Conservation (phyloP, 2,329 filamentous ascomycete species). For the Phialophora chinensis region DNA sequence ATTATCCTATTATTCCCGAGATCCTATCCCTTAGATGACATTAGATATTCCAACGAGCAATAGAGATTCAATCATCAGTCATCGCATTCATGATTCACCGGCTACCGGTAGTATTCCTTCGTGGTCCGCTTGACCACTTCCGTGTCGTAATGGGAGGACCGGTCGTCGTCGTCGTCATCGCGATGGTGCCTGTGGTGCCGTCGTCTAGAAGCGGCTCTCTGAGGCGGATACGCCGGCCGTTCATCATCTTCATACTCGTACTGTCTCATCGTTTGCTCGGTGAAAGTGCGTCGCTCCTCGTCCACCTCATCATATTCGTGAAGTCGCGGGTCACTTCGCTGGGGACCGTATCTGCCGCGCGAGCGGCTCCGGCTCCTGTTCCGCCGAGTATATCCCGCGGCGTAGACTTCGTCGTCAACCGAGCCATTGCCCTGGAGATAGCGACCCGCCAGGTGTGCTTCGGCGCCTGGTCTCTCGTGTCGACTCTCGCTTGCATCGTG, state of each 20-base stretch:
- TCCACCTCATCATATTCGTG: constrained; percentile 36
- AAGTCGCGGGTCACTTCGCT: constrained; percentile 41
- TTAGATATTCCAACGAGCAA: background rate
- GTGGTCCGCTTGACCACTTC: constrained; percentile 18
- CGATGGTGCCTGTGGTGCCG: constrained; percentile 24
- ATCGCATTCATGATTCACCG: background rate
- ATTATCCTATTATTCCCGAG: background rate
- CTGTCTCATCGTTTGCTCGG: constrained; percentile 32
- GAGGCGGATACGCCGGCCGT: constrained; percentile 26
- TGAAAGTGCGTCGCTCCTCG: constrained; percentile 38
- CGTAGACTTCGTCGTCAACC: constrained; percentile 22
- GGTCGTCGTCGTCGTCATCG: constrained; percentile 34
- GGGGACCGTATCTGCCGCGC: constrained; percentile 41
- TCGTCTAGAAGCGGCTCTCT: constrained; percentile 18
- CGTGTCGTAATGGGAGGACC: constrained; percentile 28
- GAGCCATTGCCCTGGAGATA: constrained; percentile 29
- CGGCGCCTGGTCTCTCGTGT: constrained; percentile 37
- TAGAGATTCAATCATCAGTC: background rate
- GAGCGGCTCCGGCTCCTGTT: constrained; percentile 41
- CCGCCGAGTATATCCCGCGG: constrained; percentile 18
- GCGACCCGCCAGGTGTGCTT: constrained; percentile 33
- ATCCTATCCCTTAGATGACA: background rate
- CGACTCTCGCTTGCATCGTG: constrained; percentile 36
- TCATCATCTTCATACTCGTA: constrained; percentile 35
- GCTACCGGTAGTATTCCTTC: constrained; percentile 30